phyloP scores from a whole-genome alignment of 2,329 filamentous ascomycete species.

The Beauveria asiatica region DNA sequence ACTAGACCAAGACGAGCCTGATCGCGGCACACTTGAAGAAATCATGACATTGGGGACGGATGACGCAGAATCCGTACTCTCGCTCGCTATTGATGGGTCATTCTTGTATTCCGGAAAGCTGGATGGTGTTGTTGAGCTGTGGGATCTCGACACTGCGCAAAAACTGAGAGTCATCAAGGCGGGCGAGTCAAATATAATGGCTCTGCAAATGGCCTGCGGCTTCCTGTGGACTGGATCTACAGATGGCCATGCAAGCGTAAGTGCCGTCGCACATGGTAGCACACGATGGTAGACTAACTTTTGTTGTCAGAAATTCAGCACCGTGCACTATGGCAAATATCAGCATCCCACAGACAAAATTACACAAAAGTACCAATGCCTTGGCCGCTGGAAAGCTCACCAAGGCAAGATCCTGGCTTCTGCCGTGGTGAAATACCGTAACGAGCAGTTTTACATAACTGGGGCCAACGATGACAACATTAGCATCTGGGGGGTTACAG shows the following conservation, averaged over 20 bases:
- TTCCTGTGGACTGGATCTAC: conserved; percentile 82
- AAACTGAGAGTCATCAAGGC: conserved; percentile 78
- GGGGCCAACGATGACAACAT: conserved; percentile 89
- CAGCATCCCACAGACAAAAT: conserved; percentile 42
- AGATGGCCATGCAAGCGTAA: conserved; percentile 76
- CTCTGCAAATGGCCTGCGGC: conserved; percentile 76
- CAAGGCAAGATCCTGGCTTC: conserved; percentile 82
- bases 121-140: conserved; percentile 83
- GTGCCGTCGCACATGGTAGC: conserved; percentile 18
- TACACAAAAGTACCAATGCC: conserved; percentile 74
- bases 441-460: conserved; percentile 80
- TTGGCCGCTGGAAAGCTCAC: conserved; percentile 74
- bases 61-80: conserved; percentile 59
- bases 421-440: conserved; percentile 59
- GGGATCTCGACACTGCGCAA: conserved; percentile 93
- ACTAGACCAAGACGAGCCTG: conserved; percentile 29
- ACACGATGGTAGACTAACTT: background rate
- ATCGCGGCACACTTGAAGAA: conserved; percentile 56
- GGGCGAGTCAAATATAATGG: conserved; percentile 74
- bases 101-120: conserved; percentile 89
- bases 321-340: conserved; percentile 54
- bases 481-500: conserved; percentile 73
- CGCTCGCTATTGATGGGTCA: conserved; percentile 77
- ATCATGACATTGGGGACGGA: conserved; percentile 57
- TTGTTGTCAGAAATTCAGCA: conserved; percentile 51